Conservation (phyloP, 306 rosid genomes). For the Acacia crassicarpa region DNA sequence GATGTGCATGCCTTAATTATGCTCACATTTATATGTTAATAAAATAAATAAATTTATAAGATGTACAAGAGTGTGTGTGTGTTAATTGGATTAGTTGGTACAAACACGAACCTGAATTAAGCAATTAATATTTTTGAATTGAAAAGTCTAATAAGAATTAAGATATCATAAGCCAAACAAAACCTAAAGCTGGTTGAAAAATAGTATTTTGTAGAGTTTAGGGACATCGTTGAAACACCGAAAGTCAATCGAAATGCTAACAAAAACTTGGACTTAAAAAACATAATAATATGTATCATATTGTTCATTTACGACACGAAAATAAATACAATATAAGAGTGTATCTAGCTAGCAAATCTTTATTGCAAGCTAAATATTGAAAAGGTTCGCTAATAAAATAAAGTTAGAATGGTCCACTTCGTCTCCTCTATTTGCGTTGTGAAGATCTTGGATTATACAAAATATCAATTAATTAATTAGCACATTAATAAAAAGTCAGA, state of each 20-base stretch:
- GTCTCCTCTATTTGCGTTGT: neutral
- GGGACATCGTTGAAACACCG: neutral
- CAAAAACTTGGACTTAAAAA: neutral
- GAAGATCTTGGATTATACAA: neutral
- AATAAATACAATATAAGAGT: neutral
- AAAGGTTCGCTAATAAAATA: neutral
- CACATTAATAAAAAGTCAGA: neutral
- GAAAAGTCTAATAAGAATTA: neutral
- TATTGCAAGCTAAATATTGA: neutral
- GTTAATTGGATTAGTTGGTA: neutral
- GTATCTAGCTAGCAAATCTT: neutral
- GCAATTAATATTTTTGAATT: neutral
- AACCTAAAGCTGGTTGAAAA: neutral
- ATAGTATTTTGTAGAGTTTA: neutral
- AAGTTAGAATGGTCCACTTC: constrained; percentile 6
- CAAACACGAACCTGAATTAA: too few species aligned
- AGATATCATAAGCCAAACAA: neutral
- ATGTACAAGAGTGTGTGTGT: neutral
- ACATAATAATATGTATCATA: neutral
- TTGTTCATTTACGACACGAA: neutral
- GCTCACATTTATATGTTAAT: neutral
- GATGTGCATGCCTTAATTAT: neutral
- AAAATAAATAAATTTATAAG: neutral
- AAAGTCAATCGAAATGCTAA: neutral
- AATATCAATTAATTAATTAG: neutral